These are phyloP conservation scores for Prosopis cineraria DNA, from an alignment of 306 rosid genomes.

Conservation along the genomic window DNA sequence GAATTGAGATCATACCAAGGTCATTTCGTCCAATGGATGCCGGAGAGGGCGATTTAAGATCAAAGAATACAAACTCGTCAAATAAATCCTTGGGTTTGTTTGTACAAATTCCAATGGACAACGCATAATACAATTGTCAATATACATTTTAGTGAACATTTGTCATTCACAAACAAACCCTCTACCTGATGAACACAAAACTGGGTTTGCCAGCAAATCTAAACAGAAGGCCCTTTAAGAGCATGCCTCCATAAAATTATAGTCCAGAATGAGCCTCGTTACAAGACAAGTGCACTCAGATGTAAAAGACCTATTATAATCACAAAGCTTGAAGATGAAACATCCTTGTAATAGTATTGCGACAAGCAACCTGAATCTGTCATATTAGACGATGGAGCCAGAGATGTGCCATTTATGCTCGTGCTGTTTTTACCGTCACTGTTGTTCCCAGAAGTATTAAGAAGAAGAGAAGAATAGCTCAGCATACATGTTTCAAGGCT, in stretches of 20 bases:
- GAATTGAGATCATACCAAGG: slow-evolving; percentile 14
- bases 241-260: slow-evolving; percentile 29
- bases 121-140: slow-evolving; percentile 42
- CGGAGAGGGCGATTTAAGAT: slow-evolving; percentile 9
- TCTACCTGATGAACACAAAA: slow-evolving; percentile 55
- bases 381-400: slow-evolving; percentile 72
- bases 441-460: slow-evolving; percentile 32
- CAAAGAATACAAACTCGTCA: slow-evolving; percentile 52
- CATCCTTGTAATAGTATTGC: slow-evolving; percentile 40
- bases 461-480: slow-evolving; percentile 5
- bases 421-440: slow-evolving; percentile 69
- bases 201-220: slow-evolving; percentile 52
- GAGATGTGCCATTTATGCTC: slow-evolving; percentile 50
- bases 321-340: slow-evolving; percentile 53
- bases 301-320: slow-evolving; percentile 46
- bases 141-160: slow-evolving; percentile 44
- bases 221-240: slow-evolving; percentile 32
- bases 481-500: slow-evolving; percentile 4
- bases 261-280: slow-evolving; percentile 34
- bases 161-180: slow-evolving; percentile 43
- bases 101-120: slow-evolving; percentile 49
- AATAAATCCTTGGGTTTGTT: slow-evolving; percentile 44
- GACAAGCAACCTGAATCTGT: slow-evolving; percentile 61
- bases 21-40: slow-evolving; percentile 30
- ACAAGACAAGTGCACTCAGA: slow-evolving; percentile 53